Conservation (phyloP, 1,284 basidiomycete species). For the Apiotrichum montevideense region DNA sequence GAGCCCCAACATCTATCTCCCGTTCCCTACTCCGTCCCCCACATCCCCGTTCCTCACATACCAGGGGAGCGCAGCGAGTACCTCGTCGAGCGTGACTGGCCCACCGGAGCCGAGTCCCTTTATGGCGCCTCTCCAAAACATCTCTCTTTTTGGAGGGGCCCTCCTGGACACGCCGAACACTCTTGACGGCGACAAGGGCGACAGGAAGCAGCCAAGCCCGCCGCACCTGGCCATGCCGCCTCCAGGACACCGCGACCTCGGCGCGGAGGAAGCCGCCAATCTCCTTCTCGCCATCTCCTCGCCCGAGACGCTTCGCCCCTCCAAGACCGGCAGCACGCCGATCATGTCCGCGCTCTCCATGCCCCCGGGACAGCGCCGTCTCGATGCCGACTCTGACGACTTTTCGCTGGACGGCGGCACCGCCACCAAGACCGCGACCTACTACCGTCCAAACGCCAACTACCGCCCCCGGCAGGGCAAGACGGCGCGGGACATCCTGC, state of each 20-base stretch:
- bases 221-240: slow-evolving; percentile 14
- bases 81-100: slow-evolving; percentile 10
- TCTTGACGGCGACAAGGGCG: slow-evolving; percentile 16
- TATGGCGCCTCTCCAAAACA: slow-evolving; percentile 36
- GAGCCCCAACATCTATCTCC: slow-evolving; percentile 41
- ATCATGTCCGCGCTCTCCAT: slow-evolving; percentile 17
- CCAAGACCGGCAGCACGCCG: slow-evolving; percentile 18
- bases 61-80: slow-evolving; percentile 9
- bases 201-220: slow-evolving; percentile 14
- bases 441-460: neutral
- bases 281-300: slow-evolving; percentile 39
- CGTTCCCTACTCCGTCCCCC: slow-evolving; percentile 44
- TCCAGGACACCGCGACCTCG: slow-evolving; percentile 19
- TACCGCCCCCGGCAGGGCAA: slow-evolving; percentile 22
- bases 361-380: slow-evolving; percentile 3
- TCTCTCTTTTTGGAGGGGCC: slow-evolving; percentile 36
- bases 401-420: slow-evolving; percentile 34
- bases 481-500: slow-evolving; percentile 40
- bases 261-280: slow-evolving; percentile 40
- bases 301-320: slow-evolving; percentile 37
- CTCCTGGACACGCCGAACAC: slow-evolving; percentile 6
- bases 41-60: slow-evolving; percentile 41
- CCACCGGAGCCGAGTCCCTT: slow-evolving; percentile 38
- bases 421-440: neutral
- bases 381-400: slow-evolving; percentile 34